Evolutionary conservation across 495 filamentous ascomycete species (phyloP), one percentile per base, ranked within the genome.

Genomic region (Penicillium dipodomyicola): DNA sequence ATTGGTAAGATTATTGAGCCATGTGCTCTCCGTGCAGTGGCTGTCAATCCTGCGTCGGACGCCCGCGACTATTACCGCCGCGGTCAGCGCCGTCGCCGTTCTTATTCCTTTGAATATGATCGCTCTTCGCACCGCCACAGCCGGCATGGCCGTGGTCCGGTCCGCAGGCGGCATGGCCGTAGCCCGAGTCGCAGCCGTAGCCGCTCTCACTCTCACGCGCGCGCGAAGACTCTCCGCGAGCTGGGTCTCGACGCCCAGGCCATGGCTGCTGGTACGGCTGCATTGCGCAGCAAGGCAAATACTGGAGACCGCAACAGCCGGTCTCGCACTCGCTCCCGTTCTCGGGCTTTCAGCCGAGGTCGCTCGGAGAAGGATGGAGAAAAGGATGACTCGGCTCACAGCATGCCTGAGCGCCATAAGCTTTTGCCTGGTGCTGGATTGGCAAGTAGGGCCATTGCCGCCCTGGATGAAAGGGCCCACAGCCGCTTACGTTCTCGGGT

Each of bases 11-110:
- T 88, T 41, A 67, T 92, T 27, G 91, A 88, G 27, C 90, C 89
- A 30, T 90, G 88, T 52, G 90, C 88, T 25, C 70, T 94, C n/a
- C 91, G 92, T 55, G 92, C 88, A 14, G 76, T 92, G 19, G 91
- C 88, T 42, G 90, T 90, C 25, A 88, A 94, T 73, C 87, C 83
- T n/a, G 76, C 86, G n/a, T 82, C 84, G 17, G 85, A 90, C 52
- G 86, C 84, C 8, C 81, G 85, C 60, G 88, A 85, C 57, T 82
- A 85, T 33, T 88, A 90, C 69, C 82, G 86, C 45, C 47, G 51
- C 3, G 86, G 87, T 57, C 78, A 77, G 64, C 81, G 80, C 57
- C 77, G 77, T 23, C 75, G 72, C 49, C 79, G 82, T 22, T 68
- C 72, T 8, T 67, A 66, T 48, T 78, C 75, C 5, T 73, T 79